Evolutionary conservation across 1,284 basidiomycete species (phyloP).

Genomic region (Cryptococcus maquisensis): DNA sequence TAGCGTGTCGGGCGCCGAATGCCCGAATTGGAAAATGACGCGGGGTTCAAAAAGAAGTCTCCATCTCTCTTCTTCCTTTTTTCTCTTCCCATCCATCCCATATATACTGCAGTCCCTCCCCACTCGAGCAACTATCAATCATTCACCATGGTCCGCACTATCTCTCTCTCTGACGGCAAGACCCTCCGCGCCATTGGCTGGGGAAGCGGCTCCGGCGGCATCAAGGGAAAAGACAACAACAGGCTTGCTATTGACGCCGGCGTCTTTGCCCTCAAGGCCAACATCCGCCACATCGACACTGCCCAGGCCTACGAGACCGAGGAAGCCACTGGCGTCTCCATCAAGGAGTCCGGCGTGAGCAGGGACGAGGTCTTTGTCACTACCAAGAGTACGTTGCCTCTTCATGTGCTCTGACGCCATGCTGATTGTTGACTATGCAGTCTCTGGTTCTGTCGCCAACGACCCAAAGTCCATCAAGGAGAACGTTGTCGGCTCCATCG

Average conservation of each 20-base stretch:
- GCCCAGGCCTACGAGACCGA: constrained; percentile 45
- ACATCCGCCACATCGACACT: constrained; percentile 46
- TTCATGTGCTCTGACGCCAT: not conserved
- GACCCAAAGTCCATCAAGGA: constrained; percentile 18
- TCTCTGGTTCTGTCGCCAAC: constrained; percentile 4
- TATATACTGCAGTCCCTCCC: too few species aligned
- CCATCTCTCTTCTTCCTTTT: too few species aligned
- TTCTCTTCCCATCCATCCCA: too few species aligned
- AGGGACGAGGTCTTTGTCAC: constrained; percentile 53
- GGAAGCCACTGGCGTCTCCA: constrained; percentile 47
- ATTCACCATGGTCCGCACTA: constrained; percentile 18
- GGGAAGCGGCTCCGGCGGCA: constrained; percentile 12
- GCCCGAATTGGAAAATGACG: too few species aligned
- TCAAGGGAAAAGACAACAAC: not conserved
- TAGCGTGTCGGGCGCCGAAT: too few species aligned
- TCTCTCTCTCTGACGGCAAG: constrained; percentile 36
- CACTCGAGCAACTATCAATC: not conserved
- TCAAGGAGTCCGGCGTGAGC: constrained; percentile 48
- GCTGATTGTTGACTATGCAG: not conserved
- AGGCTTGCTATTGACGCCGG: constrained; percentile 3
- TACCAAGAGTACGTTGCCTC: constrained; percentile 50
- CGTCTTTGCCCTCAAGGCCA: constrained; percentile 32
- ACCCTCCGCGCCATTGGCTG: constrained; percentile 36
- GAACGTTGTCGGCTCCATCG: constrained; percentile 23
- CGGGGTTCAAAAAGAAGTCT: too few species aligned